Conservation (phyloP, 768 basidiomycete species). For the Suillus lakei region DNA sequence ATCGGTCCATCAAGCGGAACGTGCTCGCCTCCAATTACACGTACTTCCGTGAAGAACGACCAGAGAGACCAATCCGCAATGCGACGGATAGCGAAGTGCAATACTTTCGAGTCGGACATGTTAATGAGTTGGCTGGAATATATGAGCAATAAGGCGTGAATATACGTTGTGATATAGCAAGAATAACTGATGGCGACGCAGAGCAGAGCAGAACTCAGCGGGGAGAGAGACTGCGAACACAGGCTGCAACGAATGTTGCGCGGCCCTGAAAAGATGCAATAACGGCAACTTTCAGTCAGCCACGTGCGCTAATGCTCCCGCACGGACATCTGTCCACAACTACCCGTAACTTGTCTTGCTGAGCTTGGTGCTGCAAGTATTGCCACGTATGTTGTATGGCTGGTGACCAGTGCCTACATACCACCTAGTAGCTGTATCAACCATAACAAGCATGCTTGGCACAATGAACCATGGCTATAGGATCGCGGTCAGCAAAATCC, state of each 20-base stretch:
- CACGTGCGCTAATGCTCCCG: conserved; percentile 6
- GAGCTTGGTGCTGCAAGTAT: not conserved
- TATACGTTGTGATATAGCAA: not conserved
- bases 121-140: not conserved
- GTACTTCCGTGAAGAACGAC: conserved; percentile 90
- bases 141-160: not conserved
- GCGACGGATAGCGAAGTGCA: conserved; percentile 74
- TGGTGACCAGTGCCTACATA: not conserved
- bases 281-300: not conserved
- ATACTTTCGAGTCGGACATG: conserved; percentile 43
- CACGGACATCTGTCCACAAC: not conserved
- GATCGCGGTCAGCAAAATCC: too few relatives aligned
- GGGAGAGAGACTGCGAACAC: not conserved
- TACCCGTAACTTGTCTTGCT: not conserved
- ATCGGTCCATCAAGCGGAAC: conserved; percentile 90
- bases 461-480: too few relatives aligned
- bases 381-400: not conserved
- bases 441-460: not conserved
- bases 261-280: not conserved
- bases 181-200: not conserved
- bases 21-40: conserved; percentile 85
- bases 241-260: not conserved
- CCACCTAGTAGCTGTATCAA: not conserved
- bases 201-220: not conserved
- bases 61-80: conserved; percentile 76